Conservation (phyloP, 1,284 basidiomycete species). For the Athelia psychrophila region DNA sequence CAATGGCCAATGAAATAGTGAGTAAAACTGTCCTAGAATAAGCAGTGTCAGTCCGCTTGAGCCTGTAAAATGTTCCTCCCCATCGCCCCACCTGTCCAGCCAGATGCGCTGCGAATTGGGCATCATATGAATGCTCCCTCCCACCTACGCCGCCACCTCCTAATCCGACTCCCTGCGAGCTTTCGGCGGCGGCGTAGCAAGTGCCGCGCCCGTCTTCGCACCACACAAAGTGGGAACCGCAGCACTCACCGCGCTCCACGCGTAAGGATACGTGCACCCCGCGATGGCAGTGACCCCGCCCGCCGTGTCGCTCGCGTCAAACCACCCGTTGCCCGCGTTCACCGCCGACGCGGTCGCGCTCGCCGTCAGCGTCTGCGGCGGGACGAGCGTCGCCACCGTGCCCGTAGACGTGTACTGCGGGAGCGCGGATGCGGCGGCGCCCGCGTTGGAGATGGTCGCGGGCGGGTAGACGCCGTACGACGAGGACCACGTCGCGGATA, state of each 20-base stretch:
- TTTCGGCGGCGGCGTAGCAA: background rate
- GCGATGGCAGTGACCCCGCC: constrained; percentile 53
- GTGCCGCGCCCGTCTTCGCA: background rate
- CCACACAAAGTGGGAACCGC: constrained; percentile 5
- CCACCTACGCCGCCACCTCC: too few relatives aligned
- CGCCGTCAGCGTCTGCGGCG: constrained; percentile 55
- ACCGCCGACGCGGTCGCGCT: constrained; percentile 39
- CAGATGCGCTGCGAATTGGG: too few relatives aligned
- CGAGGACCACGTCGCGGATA: constrained; percentile 45
- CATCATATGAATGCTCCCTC: too few relatives aligned
- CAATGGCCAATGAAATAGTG: too few relatives aligned
- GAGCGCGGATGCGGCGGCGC: constrained; percentile 39
- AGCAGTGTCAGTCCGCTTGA: too few relatives aligned
- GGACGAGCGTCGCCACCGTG: constrained; percentile 51
- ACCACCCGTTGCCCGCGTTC: constrained; percentile 72
- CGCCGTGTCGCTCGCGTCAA: constrained; percentile 53
- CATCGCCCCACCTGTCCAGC: too few relatives aligned
- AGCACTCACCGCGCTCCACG: constrained; percentile 31
- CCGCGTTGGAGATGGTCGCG: constrained; percentile 43
- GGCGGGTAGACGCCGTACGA: constrained; percentile 59
- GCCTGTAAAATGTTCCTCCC: too few relatives aligned
- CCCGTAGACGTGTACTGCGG: constrained; percentile 75
- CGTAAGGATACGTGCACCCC: constrained; percentile 55
- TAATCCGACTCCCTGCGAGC: background rate
- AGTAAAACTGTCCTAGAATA: too few relatives aligned